Evolutionary conservation across 306 rosid genomes (phyloP), one percentile per base, ranked within the genome.

Genomic region (Dicorynia guianensis): DNA sequence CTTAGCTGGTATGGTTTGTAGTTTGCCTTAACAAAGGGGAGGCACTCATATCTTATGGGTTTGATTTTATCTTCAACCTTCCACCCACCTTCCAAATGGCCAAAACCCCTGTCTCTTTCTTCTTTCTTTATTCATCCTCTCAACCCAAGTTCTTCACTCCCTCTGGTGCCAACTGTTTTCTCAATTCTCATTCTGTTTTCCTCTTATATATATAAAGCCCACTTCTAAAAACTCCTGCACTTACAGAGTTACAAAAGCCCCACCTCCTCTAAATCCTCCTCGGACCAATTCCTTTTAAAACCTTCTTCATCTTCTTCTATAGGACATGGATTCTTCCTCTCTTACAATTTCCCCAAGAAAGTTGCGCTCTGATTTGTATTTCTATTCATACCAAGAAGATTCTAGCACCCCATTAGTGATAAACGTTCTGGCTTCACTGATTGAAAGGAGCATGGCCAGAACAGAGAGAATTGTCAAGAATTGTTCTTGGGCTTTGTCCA

Each of bases 401-500:
- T 87, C 92, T 0, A 72, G 70, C 42, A 83, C 84, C 53, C 98
- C 98, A 13, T 55, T 86, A 14, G 98, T 93, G 43, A 81, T 93
- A 40, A 86, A 69, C 44, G 97, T 93, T 36, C 88, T 93, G 60
- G 93, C 97, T 64, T 93, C 98, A 6, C 87, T 93, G 3, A 89
- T 93, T n/a, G 93, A 93, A 80, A 86, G 98, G 47, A 93, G 60
- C 85, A 86, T 91, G 90, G 97, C 97, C 3, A 81, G 96, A 73
- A 93, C 90, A 53, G 82, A 86, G 53, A 88, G 98, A 80, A 91
- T 91, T 11, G 76, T 80, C 34, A 91, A 83, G 80, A 89, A 74
- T 10, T 78, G 83, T 75, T 82, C 83, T 2, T 35, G 80, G 76
- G 79, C 76, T 52, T 72, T 87, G 77, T 79, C 89, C 15, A 86